These are phyloP conservation scores for Fusarium miscanthi DNA, from an alignment of 2,329 filamentous ascomycete genomes.

Conservation along the genomic window DNA sequence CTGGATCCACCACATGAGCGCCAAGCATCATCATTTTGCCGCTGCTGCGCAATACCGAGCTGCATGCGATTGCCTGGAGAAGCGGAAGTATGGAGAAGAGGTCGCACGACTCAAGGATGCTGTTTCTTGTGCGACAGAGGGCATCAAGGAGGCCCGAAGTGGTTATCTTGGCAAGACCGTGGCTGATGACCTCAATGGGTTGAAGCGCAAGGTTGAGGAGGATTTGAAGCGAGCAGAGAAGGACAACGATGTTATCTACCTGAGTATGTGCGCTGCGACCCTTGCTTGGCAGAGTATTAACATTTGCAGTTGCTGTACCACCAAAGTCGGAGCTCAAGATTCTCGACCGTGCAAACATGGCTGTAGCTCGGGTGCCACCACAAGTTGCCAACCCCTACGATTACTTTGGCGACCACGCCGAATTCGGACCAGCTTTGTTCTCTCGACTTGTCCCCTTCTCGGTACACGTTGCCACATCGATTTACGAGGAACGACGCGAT, in stretches of 20 bases:
- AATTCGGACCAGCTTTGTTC: constrained; percentile 88
- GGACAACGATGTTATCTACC: constrained; percentile 96
- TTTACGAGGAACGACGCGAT: constrained; percentile 92
- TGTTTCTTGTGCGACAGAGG: constrained; percentile 84
- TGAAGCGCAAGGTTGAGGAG: constrained; percentile 86
- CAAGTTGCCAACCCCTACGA: constrained; percentile 85
- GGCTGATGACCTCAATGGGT: constrained; percentile 80
- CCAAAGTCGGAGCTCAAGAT: constrained; percentile 88
- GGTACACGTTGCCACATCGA: constrained; percentile 93
- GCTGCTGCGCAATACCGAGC: constrained; percentile 94
- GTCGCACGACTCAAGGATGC: constrained; percentile 87
- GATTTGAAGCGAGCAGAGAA: constrained; percentile 93
- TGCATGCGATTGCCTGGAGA: constrained; percentile 91
- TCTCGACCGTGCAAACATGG: constrained; percentile 91
- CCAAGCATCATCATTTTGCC: constrained; percentile 97
- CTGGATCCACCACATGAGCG: constrained; percentile 98
- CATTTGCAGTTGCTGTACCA: constrained; percentile 74
- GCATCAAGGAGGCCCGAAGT: constrained; percentile 80
- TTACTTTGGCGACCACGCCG: constrained; percentile 80
- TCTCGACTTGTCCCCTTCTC: constrained; percentile 94
- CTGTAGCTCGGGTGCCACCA: constrained; percentile 78
- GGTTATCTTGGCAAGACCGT: constrained; percentile 84
- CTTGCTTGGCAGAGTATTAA: constrained; percentile 44
- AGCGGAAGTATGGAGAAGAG: constrained; percentile 94
- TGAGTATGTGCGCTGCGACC: constrained; percentile 63